Percentiles rank a stretch among this genome's conserved stretches.
Conservation (phyloP, 176 grass and related monocot species). For the Cenchrus americanus region DNA sequence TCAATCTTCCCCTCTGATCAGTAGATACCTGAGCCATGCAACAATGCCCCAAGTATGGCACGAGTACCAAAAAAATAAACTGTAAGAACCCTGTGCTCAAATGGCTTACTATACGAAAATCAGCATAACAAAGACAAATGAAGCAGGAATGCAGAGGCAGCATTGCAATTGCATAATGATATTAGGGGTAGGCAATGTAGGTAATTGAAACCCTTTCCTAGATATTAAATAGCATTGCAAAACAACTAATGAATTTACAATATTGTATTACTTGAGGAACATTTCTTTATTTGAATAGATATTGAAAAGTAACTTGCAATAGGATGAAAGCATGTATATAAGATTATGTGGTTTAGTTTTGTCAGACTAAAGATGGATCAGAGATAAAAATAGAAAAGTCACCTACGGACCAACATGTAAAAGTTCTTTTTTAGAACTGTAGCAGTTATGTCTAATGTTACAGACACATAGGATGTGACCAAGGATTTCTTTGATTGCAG, state of each 20-base stretch:
- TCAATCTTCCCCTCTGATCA: constrained; percentile 88
- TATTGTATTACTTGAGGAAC: not conserved
- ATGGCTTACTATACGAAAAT: constrained; percentile 16
- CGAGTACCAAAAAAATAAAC: constrained; percentile 32
- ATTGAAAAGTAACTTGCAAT: not conserved
- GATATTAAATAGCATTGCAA: constrained; percentile 25
- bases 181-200: constrained; percentile 9
- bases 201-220: not conserved
- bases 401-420: not conserved
- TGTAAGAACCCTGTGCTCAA: constrained; percentile 20
- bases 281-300: not conserved
- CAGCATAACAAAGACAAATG: not conserved
- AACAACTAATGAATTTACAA: not conserved
- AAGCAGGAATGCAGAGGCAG: not conserved
- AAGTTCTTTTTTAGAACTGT: not conserved
- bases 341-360: not conserved
- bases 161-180: not conserved
- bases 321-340: not conserved
- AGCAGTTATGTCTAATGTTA: not conserved
- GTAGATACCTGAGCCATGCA: constrained; percentile 61
- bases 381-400: constrained; percentile 3
- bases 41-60: constrained; percentile 20
- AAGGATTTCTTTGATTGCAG: constrained; percentile 13
- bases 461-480: not conserved
- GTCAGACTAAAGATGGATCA: not conserved